These are phyloP conservation scores for Amaranthus hypochondriacus DNA, from an alignment of 148 eudicot genomes.

Conservation along the genomic window DNA sequence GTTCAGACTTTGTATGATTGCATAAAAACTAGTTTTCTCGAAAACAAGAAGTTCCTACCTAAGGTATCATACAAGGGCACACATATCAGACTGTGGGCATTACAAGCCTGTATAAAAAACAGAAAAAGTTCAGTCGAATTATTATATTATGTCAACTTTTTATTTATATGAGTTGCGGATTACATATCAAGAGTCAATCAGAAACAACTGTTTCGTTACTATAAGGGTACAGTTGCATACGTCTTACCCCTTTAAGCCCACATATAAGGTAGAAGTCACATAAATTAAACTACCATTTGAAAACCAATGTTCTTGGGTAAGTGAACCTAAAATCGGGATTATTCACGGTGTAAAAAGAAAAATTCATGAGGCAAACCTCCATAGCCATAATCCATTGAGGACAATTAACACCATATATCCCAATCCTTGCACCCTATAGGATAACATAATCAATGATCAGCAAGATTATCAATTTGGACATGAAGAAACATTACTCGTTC, in stretches of 20 bases:
- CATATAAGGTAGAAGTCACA: too few relatives aligned
- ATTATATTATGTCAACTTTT: too few relatives aligned
- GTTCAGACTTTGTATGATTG: too few relatives aligned
- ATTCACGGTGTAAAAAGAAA: too few relatives aligned
- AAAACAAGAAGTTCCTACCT: constrained; percentile 36
- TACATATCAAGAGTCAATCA: neutral
- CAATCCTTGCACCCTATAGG: constrained; percentile 69
- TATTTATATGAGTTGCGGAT: too few relatives aligned
- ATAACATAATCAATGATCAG: too few relatives aligned
- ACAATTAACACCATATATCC: constrained; percentile 89
- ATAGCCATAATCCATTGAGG: constrained; percentile 96
- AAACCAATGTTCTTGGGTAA: too few relatives aligned
- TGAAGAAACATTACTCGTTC: neutral
- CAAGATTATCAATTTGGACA: neutral
- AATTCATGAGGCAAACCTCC: constrained; percentile 47
- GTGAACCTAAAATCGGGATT: too few relatives aligned
- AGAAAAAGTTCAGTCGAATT: neutral
- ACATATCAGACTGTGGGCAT: constrained; percentile 77
- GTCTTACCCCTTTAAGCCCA: too few relatives aligned
- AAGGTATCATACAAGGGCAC: constrained; percentile 97
- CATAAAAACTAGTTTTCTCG: too few relatives aligned
- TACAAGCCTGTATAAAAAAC: constrained; percentile 59
- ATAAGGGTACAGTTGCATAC: too few relatives aligned
- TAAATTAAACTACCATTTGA: too few relatives aligned
- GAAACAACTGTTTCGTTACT: neutral